phyloP scores from a whole-genome alignment of 768 basidiomycete species.

The Amanita pseudoporphyria region DNA sequence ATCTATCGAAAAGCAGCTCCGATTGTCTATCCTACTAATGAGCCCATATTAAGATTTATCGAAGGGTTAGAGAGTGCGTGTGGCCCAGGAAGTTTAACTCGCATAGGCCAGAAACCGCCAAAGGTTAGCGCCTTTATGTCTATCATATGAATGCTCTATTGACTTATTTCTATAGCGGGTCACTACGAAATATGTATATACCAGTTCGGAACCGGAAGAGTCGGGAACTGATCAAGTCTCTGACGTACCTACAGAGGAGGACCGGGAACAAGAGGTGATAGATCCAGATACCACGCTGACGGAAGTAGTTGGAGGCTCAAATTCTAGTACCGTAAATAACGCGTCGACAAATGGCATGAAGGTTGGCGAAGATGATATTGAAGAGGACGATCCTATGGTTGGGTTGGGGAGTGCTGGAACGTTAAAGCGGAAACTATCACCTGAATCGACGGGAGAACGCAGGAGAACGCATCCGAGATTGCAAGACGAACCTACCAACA shows the following conservation, averaged over 20 bases:
- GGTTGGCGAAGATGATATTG: neutral
- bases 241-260: neutral
- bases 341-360: neutral
- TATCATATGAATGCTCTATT: neutral
- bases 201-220: slow-evolving; percentile 5
- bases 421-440: slow-evolving; percentile 2
- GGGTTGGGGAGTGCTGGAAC: neutral
- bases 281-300: neutral
- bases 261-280: neutral
- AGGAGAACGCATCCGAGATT: neutral
- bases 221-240: neutral
- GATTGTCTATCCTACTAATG: neutral
- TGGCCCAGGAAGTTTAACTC: neutral
- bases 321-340: neutral
- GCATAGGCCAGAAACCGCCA: neutral
- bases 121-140: neutral
- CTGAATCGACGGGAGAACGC: neutral
- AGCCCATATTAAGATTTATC: neutral
- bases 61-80: slow-evolving; percentile 3
- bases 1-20: neutral
- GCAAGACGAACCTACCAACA: neutral
- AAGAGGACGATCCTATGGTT: neutral
- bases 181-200: neutral
- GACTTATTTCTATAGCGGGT: neutral
- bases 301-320: neutral